Evolutionary conservation across 352 stramenopile species (phyloP), one percentile per base, ranked within the genome.

Genomic region (Pythium chondricola): DNA sequence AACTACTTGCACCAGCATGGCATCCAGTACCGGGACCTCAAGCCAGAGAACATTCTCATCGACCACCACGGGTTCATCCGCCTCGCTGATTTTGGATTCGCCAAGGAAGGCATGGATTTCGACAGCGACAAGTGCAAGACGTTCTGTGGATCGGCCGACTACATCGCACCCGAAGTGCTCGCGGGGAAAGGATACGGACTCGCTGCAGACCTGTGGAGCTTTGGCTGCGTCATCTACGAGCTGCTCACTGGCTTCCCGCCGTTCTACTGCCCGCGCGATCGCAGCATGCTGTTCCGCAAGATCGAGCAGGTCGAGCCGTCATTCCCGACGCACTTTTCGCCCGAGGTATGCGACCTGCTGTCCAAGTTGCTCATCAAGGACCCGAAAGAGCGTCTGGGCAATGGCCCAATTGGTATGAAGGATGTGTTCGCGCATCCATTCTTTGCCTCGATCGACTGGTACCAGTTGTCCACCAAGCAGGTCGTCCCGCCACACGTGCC

Each of bases 231-330:
- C 9, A 61, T 95, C 14, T 94, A 82, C 55, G 80, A 92, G 50
- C 56, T 94, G 44, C 64, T 94, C 33, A 94, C 78, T 8, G 83
- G 83, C 9, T 89, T 85, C 41, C 81, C 83, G 37, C 83, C 83
- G 24, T 99, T 99, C 61, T 99, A 99, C 67, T 75, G 62, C 17
- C 78, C 71, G 11, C 64, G 62, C n/a, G 74, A 88, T 54, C 84
- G 96, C 10, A 83, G 96, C 38, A 68, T 90, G 50, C 74, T 99
- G 25, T 99, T 99, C 61, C 85, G 95, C 52, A 98, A 98, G 67
- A 99, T 99, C 52, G 76, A 95, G 42, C 79, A 83, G 31, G 80
- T 80, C 17, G 74, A 97, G 27, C 78, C 98, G 8, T 74, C 69
- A 22, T 99, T 98, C 65, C 95, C 94, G n/a, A 67, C 63, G 24